These are phyloP conservation scores for Aspergillus sergii DNA, from an alignment of 2,329 filamentous ascomycete genomes.

Conservation along the genomic window DNA sequence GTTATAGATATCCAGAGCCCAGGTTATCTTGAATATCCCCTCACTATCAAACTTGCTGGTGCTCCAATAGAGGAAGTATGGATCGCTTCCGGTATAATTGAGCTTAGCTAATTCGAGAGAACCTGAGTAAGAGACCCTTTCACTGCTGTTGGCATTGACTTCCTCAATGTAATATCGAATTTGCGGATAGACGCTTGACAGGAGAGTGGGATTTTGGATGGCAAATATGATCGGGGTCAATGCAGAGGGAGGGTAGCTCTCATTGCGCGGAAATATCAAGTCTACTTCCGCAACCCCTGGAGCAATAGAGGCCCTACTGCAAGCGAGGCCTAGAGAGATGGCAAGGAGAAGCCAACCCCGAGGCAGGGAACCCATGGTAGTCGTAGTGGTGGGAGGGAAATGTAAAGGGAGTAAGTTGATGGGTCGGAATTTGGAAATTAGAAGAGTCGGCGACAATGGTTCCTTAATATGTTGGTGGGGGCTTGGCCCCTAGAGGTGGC, in stretches of 20 bases:
- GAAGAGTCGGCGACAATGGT: background rate
- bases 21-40: background rate
- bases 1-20: background rate
- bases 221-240: slow-evolving; percentile 18
- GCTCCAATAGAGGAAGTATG: slow-evolving; percentile 5
- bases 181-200: background rate
- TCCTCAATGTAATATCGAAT: too few relatives aligned
- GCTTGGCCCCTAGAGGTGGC: background rate
- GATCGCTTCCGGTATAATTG: slow-evolving; percentile 1
- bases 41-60: background rate
- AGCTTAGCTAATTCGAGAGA: background rate
- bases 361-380: background rate
- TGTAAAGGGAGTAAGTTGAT: background rate
- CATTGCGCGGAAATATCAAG: slow-evolving; percentile 14
- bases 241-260: slow-evolving; percentile 4
- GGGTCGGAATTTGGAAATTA: too few relatives aligned
- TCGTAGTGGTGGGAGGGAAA: background rate
- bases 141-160: too few relatives aligned
- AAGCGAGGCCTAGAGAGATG: background rate
- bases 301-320: too few relatives aligned
- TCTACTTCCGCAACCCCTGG: too few relatives aligned
- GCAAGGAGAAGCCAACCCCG: background rate
- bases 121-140: background rate
- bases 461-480: background rate
- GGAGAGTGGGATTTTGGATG: slow-evolving; percentile 13